phyloP scores from a whole-genome alignment of 2,329 filamentous ascomycete genomes.

The Neofusicoccum umdonicola region DNA sequence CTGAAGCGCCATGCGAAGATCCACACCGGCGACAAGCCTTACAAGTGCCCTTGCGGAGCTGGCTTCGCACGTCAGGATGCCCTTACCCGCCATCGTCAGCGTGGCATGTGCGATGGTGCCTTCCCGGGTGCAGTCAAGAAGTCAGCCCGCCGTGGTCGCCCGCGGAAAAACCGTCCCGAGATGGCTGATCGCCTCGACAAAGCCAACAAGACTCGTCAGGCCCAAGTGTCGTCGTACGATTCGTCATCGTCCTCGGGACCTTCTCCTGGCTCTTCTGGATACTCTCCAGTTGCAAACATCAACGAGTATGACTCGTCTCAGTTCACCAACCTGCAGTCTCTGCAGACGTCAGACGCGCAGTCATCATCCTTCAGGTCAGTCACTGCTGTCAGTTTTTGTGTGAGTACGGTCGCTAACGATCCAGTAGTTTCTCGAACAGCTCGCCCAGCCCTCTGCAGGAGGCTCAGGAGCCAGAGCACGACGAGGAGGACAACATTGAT shows the following conservation, averaged over 20 bases:
- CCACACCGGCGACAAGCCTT: constrained; percentile 92
- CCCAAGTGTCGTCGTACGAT: constrained; percentile 32
- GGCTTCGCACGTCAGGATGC: constrained; percentile 95
- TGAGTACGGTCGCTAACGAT: not conserved
- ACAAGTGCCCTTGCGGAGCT: constrained; percentile 90
- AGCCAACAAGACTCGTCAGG: constrained; percentile 50
- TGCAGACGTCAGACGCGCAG: constrained; percentile 10
- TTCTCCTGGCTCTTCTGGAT: constrained; percentile 15
- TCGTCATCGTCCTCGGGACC: constrained; percentile 28
- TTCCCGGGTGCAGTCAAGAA: constrained; percentile 77
- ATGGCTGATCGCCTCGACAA: constrained; percentile 59
- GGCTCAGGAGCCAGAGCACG: not conserved
- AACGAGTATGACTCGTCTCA: constrained; percentile 17
- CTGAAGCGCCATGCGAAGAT: constrained; percentile 97
- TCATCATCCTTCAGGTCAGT: constrained; percentile 6
- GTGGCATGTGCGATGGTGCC: constrained; percentile 93
- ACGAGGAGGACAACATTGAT: not conserved
- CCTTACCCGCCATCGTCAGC: constrained; percentile 87
- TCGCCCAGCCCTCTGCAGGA: not conserved
- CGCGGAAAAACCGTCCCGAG: constrained; percentile 61
- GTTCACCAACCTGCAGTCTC: constrained; percentile 10
- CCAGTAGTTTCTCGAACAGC: not conserved
- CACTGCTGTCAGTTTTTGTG: no score
- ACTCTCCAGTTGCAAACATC: constrained; percentile 14
- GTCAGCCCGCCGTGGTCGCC: constrained; percentile 64